These are phyloP conservation scores for Trichophaea hybrida DNA, from an alignment of 2,329 filamentous ascomycete species.

Conservation along the genomic window DNA sequence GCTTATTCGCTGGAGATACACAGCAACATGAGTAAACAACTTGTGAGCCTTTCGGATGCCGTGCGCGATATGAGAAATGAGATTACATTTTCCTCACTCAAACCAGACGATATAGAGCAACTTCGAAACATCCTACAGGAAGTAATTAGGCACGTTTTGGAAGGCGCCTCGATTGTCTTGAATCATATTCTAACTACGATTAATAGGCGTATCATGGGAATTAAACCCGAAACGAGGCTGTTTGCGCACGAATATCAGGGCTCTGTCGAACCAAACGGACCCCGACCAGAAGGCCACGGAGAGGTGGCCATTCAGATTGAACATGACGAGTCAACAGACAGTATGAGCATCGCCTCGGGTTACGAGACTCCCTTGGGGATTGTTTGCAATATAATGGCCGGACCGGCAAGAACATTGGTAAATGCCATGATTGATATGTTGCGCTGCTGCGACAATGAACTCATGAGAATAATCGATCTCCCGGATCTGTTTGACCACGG, in stretches of 20 bases:
- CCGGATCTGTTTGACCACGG: constrained; percentile 37
- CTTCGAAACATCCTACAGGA: constrained; percentile 43
- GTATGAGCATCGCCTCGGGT: constrained; percentile 2
- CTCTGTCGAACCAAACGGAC: neutral
- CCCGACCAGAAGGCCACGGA: neutral
- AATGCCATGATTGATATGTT: constrained; percentile 36
- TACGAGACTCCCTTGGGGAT: constrained; percentile 25
- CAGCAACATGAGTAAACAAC: constrained; percentile 38
- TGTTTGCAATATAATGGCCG: constrained; percentile 32
- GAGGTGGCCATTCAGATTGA: constrained; percentile 33
- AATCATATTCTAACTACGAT: neutral
- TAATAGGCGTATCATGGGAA: constrained; percentile 33
- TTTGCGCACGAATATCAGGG: constrained; percentile 30
- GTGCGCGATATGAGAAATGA: constrained; percentile 44
- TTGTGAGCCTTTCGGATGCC: constrained; percentile 43
- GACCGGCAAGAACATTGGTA: constrained; percentile 37
- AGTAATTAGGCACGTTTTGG: constrained; percentile 36
- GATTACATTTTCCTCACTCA: constrained; percentile 42
- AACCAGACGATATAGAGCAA: constrained; percentile 37
- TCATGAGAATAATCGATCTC: constrained; percentile 42
- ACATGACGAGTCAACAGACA: constrained; percentile 9
- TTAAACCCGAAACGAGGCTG: constrained; percentile 38
- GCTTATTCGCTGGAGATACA: constrained; percentile 31
- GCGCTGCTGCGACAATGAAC: constrained; percentile 37
- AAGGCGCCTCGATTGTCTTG: neutral